Conservation (phyloP, 257 asterid genomes). For the Salvia miltiorrhiza region DNA sequence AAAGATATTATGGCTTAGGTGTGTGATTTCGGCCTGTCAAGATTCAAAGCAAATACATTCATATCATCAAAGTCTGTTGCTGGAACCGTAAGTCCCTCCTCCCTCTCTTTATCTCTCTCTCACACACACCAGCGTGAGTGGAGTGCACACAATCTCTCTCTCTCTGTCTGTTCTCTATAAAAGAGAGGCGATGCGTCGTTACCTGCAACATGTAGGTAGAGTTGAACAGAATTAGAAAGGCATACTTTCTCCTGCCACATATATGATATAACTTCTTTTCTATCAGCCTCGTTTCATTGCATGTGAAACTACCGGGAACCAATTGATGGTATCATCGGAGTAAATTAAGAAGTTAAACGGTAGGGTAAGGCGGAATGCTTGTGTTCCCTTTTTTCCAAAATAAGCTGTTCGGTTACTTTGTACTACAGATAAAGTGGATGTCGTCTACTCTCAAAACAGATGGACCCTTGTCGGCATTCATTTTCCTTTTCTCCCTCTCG, state of each 20-base stretch:
- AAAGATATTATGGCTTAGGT: slow-evolving; percentile 41
- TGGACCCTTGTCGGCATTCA: not conserved
- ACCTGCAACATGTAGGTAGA: not conserved
- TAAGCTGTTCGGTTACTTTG: not conserved
- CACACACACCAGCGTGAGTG: too few relatives aligned
- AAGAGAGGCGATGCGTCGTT: not conserved
- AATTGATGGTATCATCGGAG: not conserved
- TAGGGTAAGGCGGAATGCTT: not conserved
- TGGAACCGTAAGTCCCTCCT: slow-evolving; percentile 81
- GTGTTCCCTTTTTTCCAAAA: not conserved
- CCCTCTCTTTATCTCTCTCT: not conserved
- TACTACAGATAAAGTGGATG: not conserved
- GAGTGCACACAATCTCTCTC: too few relatives aligned
- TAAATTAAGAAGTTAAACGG: not conserved
- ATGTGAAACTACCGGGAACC: not conserved
- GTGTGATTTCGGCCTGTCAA: slow-evolving; percentile 89
- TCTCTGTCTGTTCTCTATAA: too few relatives aligned
- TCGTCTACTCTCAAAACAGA: not conserved
- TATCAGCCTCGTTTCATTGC: not conserved
- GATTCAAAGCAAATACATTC: slow-evolving; percentile 91
- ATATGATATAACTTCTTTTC: not conserved
- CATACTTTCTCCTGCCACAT: not conserved
- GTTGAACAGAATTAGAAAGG: not conserved
- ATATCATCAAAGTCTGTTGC: slow-evolving; percentile 91
- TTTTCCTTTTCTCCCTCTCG: not conserved